phyloP scores from a whole-genome alignment of 495 filamentous ascomycete genomes.

The Hypomontagnella submonticulosa region DNA sequence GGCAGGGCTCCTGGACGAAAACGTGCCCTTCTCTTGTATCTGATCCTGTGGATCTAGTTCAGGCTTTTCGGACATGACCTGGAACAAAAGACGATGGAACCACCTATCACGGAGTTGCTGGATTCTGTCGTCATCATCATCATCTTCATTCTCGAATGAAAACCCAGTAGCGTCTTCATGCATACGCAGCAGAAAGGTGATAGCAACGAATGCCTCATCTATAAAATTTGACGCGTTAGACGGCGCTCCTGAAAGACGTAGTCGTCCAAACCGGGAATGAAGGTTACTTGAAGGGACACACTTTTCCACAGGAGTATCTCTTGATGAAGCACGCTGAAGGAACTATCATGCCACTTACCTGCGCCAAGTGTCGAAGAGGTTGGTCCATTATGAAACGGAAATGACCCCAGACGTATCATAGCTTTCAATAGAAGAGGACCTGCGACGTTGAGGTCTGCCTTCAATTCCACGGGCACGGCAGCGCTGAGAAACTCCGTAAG shows the following conservation, averaged over 20 bases:
- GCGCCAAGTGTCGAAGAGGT: too few species aligned
- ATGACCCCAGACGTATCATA: slow-evolving; percentile 21
- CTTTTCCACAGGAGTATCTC: too few species aligned
- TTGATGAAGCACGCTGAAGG: too few species aligned
- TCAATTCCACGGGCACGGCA: slow-evolving; percentile 1
- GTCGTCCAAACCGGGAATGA: too few species aligned
- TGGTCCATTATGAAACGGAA: slow-evolving; percentile 10
- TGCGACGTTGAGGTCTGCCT: slow-evolving; percentile 2
- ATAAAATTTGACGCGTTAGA: background rate
- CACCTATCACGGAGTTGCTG: background rate
- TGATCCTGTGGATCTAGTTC: too few species aligned
- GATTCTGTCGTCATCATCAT: too few species aligned
- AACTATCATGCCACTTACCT: too few species aligned
- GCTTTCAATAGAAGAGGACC: slow-evolving; percentile 12
- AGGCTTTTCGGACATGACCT: background rate
- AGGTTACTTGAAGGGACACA: too few species aligned
- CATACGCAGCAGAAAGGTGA: slow-evolving; percentile 5
- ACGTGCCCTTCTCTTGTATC: too few species aligned
- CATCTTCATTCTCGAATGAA: too few species aligned
- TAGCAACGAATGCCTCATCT: slow-evolving; percentile 7
- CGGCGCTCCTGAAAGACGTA: too few species aligned
- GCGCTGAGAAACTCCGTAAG: slow-evolving; percentile 1
- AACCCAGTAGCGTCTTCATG: background rate
- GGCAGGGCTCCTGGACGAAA: background rate
- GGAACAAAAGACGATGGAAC: slow-evolving; percentile 8